These are phyloP conservation scores for Forsythia suspensa DNA, from an alignment of 257 asterid genomes.

Conservation along the genomic window DNA sequence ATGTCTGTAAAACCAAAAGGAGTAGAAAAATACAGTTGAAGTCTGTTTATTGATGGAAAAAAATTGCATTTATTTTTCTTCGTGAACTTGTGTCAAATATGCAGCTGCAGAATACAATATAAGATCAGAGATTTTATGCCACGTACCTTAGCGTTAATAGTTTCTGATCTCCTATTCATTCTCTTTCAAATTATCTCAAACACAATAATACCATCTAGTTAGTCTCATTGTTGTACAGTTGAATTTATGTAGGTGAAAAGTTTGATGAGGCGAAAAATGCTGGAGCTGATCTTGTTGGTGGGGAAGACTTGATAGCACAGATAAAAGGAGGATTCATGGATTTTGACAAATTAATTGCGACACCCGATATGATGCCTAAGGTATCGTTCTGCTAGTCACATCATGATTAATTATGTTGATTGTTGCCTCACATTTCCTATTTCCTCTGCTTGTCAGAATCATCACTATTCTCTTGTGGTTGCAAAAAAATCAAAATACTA, in stretches of 20 bases:
- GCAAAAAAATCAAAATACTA: neutral
- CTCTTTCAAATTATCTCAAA: neutral
- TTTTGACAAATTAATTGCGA: constrained; percentile 92
- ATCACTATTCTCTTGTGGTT: neutral
- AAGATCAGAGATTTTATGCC: constrained; percentile 4
- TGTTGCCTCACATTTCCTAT: neutral
- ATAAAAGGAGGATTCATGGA: constrained; percentile 95
- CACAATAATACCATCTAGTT: constrained; percentile 9
- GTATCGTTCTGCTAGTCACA: constrained; percentile 32
- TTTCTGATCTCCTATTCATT: neutral
- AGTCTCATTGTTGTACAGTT: constrained; percentile 31
- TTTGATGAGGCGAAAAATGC: constrained; percentile 98
- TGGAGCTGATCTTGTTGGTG: constrained; percentile 97
- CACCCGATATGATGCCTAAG: constrained; percentile 99
- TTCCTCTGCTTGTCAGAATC: neutral
- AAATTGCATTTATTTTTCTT: neutral
- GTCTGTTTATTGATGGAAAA: neutral
- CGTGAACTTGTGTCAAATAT: constrained; percentile 1
- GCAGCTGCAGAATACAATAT: neutral
- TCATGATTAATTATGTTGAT: neutral
- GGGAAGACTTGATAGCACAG: constrained; percentile 89
- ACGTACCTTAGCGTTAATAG: neutral
- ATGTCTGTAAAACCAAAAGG: neutral
- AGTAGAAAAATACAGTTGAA: neutral
- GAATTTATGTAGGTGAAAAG: constrained; percentile 71